Base-by-base conservation (phyloP, 129 eudicot species). In the Dittrichia graveolens region DNA sequence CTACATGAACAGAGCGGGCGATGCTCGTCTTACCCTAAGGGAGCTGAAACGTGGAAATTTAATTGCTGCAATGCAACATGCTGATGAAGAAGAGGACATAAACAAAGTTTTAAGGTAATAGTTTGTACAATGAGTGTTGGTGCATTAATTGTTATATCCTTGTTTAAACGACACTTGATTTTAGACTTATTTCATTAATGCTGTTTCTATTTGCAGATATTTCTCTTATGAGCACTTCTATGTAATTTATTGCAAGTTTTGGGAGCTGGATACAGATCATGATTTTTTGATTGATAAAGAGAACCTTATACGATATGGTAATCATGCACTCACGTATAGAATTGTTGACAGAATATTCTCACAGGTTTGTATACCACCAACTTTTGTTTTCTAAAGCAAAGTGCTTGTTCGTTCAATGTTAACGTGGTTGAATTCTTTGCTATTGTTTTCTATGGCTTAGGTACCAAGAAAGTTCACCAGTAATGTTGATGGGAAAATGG, bases 1-100 rank as follows among this genome's bases (percentile, higher is more conserved):
- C 88, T 92, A 92, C 83, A 78, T 89, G 83, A 92, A 92, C 79
- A 87, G 94, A 89, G 56, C 82, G 55, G 91, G 85, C 46, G 83
- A 92, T 83, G 88, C 91, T n/a, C 91, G 84, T 77, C 96, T 92
- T 75, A 89, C 94, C 72, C 91, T 92, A 68, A 84, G 91, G 83
- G 97, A 92, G 80, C 96, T 92, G 71, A 92, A 82, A 69, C 91
- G 93, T 62, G 94, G 96, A 9, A 81, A 92, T 81, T 73, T 92
- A 77, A 83, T 92, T 74, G 85, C 86, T 79, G 97, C 97, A 43
- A 88, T 92, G 97, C 96, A 86, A 60, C 91, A 92, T 86, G 97
- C 96, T 38, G 97, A 92, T 73, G 97, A 92, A 83, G 97, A 92
- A 84, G 97, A 92, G 74, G 97, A 92, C 79, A 92, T 92, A 11